Evolutionary conservation across 768 basidiomycete species (phyloP).

Genomic region (Trametes cubensis): DNA sequence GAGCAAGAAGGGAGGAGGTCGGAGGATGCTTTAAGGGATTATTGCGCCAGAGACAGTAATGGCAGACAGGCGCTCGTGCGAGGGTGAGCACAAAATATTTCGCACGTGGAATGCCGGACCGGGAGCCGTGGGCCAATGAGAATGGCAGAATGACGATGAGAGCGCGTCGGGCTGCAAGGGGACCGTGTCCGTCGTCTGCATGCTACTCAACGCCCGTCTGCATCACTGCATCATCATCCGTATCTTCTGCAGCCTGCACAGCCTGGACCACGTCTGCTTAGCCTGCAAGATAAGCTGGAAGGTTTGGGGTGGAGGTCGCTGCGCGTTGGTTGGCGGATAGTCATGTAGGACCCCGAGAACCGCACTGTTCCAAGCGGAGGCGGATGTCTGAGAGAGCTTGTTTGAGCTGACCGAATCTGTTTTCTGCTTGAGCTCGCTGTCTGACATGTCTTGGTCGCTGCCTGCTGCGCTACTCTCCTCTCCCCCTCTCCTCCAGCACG

Average conservation of each 20-base stretch:
- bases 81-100: conserved; percentile 8
- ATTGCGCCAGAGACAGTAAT: conserved; percentile 12
- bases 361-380: neutral
- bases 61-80: neutral
- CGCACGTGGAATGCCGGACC: conserved; percentile 7
- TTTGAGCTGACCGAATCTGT: neutral
- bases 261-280: neutral
- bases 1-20: neutral
- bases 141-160: neutral
- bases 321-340: neutral
- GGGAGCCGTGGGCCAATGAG: neutral
- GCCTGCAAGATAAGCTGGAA: too few relatives aligned
- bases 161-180: neutral
- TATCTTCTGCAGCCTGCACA: too few relatives aligned
- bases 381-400: neutral
- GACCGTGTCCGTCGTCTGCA: neutral
- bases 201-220: conserved; percentile 7
- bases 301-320: too few relatives aligned
- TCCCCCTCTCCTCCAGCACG: conserved; percentile 6
- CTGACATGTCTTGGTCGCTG: conserved; percentile 19
- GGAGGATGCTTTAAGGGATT: neutral
- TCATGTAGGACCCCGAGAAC: conserved; percentile 14
- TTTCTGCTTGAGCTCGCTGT: conserved; percentile 1
- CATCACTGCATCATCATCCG: neutral
- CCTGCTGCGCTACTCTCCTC: conserved; percentile 9